phyloP scores from a whole-genome alignment of 2,329 filamentous ascomycete genomes.

The Penicillium sp. region DNA sequence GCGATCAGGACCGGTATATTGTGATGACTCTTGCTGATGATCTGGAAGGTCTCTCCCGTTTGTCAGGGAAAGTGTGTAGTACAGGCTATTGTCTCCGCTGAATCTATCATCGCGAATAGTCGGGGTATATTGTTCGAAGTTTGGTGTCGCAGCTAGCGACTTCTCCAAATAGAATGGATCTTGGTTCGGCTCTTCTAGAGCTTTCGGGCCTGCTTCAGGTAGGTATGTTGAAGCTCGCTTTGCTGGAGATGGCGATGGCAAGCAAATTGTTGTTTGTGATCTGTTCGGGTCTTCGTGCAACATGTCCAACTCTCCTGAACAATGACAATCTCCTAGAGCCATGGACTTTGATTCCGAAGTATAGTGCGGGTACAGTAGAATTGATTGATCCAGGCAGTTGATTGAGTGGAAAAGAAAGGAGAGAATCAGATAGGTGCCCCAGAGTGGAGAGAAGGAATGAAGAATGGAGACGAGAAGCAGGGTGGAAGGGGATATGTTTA shows the following conservation, averaged over 20 bases:
- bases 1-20: slow-evolving; percentile 24
- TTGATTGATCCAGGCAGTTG: slow-evolving; percentile 6
- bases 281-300: slow-evolving; percentile 31
- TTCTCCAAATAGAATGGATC: slow-evolving; percentile 44
- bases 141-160: slow-evolving; percentile 30
- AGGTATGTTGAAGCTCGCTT: slow-evolving; percentile 35
- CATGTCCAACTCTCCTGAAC: slow-evolving; percentile 36
- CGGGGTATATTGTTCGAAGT: slow-evolving; percentile 26
- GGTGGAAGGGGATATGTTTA: slow-evolving; percentile 38
- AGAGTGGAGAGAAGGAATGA: slow-evolving; percentile 14
- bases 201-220: slow-evolving; percentile 25
- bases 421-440: slow-evolving; percentile 3
- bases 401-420: slow-evolving; percentile 4
- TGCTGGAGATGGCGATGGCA: slow-evolving; percentile 27
- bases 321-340: slow-evolving; percentile 36
- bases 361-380: slow-evolving; percentile 10
- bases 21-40: slow-evolving; percentile 9
- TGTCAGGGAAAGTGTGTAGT: slow-evolving; percentile 33
- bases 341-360: slow-evolving; percentile 35
- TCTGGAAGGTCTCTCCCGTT: slow-evolving; percentile 15
- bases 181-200: slow-evolving; percentile 35
- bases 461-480: slow-evolving; percentile 11
- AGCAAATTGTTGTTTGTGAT: slow-evolving; percentile 33
- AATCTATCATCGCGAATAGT: slow-evolving; percentile 34
- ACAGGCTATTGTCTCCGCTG: slow-evolving; percentile 31